Evolutionary conservation across 352 stramenopile genomes (phyloP).

Genomic region (Phytophthora palmivora): DNA sequence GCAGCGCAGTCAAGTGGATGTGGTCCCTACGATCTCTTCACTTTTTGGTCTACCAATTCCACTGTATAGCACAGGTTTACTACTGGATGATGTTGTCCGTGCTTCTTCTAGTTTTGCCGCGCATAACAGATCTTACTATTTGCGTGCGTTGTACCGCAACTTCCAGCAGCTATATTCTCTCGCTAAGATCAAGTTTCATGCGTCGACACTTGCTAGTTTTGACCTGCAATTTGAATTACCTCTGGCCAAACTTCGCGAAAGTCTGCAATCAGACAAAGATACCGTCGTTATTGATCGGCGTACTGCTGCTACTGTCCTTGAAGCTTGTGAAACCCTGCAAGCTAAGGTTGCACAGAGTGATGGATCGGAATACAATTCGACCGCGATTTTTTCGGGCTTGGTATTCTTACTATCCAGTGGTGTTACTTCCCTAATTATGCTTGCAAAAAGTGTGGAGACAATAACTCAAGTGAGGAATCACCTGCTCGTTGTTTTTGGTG

Average conservation of each 20-base stretch:
- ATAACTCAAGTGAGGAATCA: neutral
- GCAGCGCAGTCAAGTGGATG: slow-evolving; percentile 71
- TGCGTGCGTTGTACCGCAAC: slow-evolving; percentile 59
- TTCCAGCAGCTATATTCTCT: slow-evolving; percentile 65
- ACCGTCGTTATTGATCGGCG: slow-evolving; percentile 8
- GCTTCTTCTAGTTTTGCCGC: slow-evolving; percentile 24
- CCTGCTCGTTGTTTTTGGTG: slow-evolving; percentile 16
- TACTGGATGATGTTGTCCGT: slow-evolving; percentile 67
- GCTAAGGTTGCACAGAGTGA: slow-evolving; percentile 62
- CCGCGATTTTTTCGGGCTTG: slow-evolving; percentile 48
- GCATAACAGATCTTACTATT: slow-evolving; percentile 19
- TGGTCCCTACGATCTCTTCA: slow-evolving; percentile 84
- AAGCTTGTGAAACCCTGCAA: slow-evolving; percentile 59
- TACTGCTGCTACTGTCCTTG: slow-evolving; percentile 24
- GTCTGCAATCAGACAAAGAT: slow-evolving; percentile 9
- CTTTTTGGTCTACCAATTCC: slow-evolving; percentile 81
- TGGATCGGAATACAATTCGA: slow-evolving; percentile 77
- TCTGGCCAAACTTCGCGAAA: slow-evolving; percentile 24
- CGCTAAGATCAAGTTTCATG: slow-evolving; percentile 57
- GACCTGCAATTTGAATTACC: slow-evolving; percentile 36
- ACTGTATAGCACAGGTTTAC: slow-evolving; percentile 62
- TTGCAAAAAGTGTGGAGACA: slow-evolving; percentile 20
- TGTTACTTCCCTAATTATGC: slow-evolving; percentile 15
- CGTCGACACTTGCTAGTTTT: slow-evolving; percentile 32
- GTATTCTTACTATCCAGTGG: slow-evolving; percentile 44